A percentile compares a stretch with the other conserved stretches of the same genome.
These are phyloP conservation scores for Parastagonospora nodorum DNA, from an alignment of 2,329 filamentous ascomycete genomes.

Conservation along the genomic window DNA sequence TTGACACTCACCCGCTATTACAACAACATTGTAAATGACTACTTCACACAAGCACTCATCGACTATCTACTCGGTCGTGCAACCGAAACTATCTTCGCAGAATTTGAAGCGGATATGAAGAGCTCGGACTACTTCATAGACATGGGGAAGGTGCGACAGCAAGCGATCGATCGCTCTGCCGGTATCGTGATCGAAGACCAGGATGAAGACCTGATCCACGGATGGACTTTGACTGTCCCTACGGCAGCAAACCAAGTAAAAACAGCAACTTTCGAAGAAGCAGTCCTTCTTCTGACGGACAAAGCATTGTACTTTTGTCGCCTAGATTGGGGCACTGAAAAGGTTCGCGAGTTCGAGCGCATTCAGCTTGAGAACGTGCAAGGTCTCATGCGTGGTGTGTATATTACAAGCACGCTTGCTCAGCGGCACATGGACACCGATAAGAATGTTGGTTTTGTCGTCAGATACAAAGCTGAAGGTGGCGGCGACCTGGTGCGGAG, in stretches of 20 bases:
- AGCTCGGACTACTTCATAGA: conserved; percentile 90
- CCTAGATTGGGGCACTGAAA: conserved; percentile 94
- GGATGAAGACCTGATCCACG: conserved; percentile 85
- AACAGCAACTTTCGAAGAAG: conserved; percentile 80
- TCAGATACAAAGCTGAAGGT: conserved; percentile 75
- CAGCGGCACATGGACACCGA: conserved; percentile 74
- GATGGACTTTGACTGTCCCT: conserved; percentile 87
- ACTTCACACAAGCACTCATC: conserved; percentile 93
- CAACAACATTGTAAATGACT: conserved; percentile 94
- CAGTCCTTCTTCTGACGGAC: conserved; percentile 84
- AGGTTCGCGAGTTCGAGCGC: conserved; percentile 89
- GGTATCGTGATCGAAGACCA: conserved; percentile 76
- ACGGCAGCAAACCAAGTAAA: conserved; percentile 69
- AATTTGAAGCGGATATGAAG: conserved; percentile 94
- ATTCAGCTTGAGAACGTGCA: conserved; percentile 76
- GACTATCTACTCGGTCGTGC: conserved; percentile 93
- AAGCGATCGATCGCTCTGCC: conserved; percentile 86
- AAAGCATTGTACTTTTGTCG: conserved; percentile 84
- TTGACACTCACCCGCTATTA: conserved; percentile 81
- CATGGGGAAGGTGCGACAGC: conserved; percentile 79
- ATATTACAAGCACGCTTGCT: conserved; percentile 87
- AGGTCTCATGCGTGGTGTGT: conserved; percentile 78
- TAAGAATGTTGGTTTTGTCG: conserved; percentile 81
- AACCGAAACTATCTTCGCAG: conserved; percentile 82
- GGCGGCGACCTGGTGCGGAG: conserved; percentile 74